Evolutionary conservation across 2,329 filamentous ascomycete genomes (phyloP).

Genomic region (Stachybotrys chartarum): DNA sequence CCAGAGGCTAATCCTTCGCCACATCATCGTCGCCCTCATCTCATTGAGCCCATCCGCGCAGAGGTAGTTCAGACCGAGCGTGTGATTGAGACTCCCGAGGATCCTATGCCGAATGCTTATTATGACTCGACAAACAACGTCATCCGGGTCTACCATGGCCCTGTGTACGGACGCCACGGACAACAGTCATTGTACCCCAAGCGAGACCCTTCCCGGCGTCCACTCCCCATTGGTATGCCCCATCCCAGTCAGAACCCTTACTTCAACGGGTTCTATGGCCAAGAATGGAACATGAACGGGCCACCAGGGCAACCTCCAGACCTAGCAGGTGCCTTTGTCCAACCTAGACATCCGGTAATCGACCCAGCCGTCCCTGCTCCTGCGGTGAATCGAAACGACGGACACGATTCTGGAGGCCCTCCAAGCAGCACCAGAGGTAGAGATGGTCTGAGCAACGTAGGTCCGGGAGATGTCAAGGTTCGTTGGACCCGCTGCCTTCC

Average conservation of each 20-base stretch:
- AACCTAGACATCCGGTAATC: too few relatives aligned
- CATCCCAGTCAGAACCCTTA: constrained; percentile 36
- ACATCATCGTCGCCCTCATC: constrained; percentile 30
- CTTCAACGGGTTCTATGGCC: constrained; percentile 27
- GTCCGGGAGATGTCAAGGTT: constrained; percentile 9
- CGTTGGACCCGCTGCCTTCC: not conserved
- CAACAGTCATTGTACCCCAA: constrained; percentile 37
- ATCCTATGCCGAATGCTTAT: constrained; percentile 54
- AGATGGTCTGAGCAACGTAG: constrained; percentile 21
- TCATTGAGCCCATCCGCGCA: constrained; percentile 39
- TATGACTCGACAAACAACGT: constrained; percentile 45
- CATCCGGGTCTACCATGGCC: constrained; percentile 51
- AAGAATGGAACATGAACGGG: constrained; percentile 11
- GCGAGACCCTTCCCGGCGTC: constrained; percentile 19
- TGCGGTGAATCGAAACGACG: not conserved
- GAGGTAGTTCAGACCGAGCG: constrained; percentile 49
- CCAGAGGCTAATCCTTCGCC: constrained; percentile 20
- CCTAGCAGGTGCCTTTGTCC: too few relatives aligned
- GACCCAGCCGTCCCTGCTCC: too few relatives aligned
- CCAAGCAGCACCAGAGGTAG: constrained; percentile 14
- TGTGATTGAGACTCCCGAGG: constrained; percentile 41
- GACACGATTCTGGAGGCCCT: not conserved
- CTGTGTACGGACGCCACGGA: constrained; percentile 44
- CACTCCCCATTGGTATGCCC: constrained; percentile 33
- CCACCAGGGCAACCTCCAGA: constrained; percentile 4